Evolutionary conservation across 805 yeast species (phyloP).

Genomic region (Hanseniaspora singularis): DNA sequence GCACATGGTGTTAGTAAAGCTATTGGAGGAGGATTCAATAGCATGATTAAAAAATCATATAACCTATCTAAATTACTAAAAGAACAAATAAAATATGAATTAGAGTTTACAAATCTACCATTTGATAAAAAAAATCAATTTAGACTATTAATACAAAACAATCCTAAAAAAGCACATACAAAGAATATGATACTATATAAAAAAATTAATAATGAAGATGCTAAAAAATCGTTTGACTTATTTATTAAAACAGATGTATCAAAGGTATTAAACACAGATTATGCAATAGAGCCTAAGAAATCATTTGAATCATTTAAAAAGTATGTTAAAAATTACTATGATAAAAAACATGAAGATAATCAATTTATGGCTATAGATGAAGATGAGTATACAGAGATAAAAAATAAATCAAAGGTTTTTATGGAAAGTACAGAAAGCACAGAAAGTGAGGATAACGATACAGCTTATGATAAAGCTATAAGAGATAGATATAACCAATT

Average conservation of each 20-base stretch:
- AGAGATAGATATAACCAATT: neutral
- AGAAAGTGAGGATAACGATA: neutral
- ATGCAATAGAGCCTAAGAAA: neutral
- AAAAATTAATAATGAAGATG: neutral
- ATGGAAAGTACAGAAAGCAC: neutral
- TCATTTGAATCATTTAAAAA: neutral
- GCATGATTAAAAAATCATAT: neutral
- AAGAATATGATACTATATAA: constrained; percentile 5
- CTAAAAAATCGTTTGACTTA: constrained; percentile 1
- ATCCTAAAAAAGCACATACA: neutral
- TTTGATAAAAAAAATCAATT: neutral
- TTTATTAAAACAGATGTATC: constrained; percentile 11
- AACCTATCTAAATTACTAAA: neutral
- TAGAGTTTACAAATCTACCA: neutral
- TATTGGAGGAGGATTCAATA: neutral
- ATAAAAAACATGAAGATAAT: neutral
- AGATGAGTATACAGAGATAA: neutral
- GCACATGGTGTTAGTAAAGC: neutral
- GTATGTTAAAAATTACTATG: neutral
- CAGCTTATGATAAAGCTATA: neutral
- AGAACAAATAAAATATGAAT: constrained; percentile 8
- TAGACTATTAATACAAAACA: neutral
- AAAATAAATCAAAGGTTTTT: neutral
- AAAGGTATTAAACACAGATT: neutral
- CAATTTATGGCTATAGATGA: neutral